Percentiles rank a stretch among this genome's conserved stretches.
Conservation (phyloP, 768 basidiomycete genomes). For the Pisolithus microcarpus region DNA sequence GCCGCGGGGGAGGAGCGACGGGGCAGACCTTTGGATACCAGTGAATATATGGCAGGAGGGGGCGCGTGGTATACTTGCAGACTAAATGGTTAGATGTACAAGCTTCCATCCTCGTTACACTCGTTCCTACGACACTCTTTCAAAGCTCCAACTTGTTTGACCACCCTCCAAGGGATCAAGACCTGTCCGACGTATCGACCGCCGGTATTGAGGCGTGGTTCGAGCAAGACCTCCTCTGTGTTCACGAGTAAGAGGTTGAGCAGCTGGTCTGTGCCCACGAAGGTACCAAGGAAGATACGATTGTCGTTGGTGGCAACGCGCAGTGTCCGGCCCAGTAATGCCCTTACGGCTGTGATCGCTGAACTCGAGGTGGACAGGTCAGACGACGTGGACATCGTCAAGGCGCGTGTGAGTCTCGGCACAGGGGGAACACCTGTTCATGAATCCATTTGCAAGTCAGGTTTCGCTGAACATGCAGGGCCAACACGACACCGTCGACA, state of each 20-base stretch:
- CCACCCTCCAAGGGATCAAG: conserved; percentile 66
- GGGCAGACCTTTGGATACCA: conserved; percentile 10
- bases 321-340: conserved; percentile 50
- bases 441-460: conserved; percentile 62
- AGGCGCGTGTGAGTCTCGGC: conserved; percentile 9
- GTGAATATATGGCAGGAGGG: conserved; percentile 15
- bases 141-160: conserved; percentile 48
- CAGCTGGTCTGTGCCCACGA: conserved; percentile 79
- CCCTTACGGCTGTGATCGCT: conserved; percentile 18
- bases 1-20: neutral
- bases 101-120: conserved; percentile 18
- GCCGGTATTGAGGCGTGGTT: conserved; percentile 18
- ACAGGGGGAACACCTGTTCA: conserved; percentile 19
- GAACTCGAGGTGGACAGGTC: conserved; percentile 7
- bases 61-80: conserved; percentile 18
- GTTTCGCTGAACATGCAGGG: conserved; percentile 62
- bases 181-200: conserved; percentile 71
- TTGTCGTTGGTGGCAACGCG: conserved; percentile 65
- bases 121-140: conserved; percentile 11
- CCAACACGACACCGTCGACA: conserved; percentile 30
- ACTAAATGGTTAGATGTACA: conserved; percentile 21
- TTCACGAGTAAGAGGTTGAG: conserved; percentile 79
- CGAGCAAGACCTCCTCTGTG: conserved; percentile 67
- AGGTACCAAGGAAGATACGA: conserved; percentile 76
- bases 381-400: conserved; percentile 13